A percentile compares a stretch with the other conserved stretches of the same genome.
Conservation (phyloP, 768 basidiomycete species). For the Hirschioporus abietinus region DNA sequence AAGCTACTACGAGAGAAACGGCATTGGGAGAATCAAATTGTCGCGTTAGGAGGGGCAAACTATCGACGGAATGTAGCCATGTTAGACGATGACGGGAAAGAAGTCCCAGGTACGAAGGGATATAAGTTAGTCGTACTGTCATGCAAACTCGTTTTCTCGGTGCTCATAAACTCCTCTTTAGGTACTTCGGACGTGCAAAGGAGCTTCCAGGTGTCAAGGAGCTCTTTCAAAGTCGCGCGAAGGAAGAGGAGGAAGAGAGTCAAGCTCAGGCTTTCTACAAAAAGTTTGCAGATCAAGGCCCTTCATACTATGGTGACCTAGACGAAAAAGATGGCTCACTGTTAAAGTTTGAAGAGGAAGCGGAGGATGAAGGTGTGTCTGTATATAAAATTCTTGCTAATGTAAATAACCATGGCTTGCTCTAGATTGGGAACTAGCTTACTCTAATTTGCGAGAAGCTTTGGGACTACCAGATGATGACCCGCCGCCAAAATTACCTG, state of each 20-base stretch:
- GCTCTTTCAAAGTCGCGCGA: slow-evolving; percentile 83
- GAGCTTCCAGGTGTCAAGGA: slow-evolving; percentile 94
- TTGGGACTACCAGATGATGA: slow-evolving; percentile 49
- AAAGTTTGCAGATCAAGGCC: slow-evolving; percentile 84
- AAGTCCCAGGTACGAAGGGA: slow-evolving; percentile 94
- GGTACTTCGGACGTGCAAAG: slow-evolving; percentile 96
- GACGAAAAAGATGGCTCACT: slow-evolving; percentile 77
- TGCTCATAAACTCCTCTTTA: slow-evolving; percentile 22
- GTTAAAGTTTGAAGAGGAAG: slow-evolving; percentile 61
- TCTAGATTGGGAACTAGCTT: slow-evolving; percentile 65
- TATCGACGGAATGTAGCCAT: slow-evolving; percentile 91
- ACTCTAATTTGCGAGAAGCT: slow-evolving; percentile 44
- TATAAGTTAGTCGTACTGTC: slow-evolving; percentile 68
- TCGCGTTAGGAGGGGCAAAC: slow-evolving; percentile 93
- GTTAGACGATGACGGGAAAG: slow-evolving; percentile 91
- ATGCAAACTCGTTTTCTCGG: slow-evolving; percentile 6
- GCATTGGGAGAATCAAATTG: slow-evolving; percentile 98
- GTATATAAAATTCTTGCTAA: background rate
- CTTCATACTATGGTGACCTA: slow-evolving; percentile 85
- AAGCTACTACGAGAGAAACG: slow-evolving; percentile 90
- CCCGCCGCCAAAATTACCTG: slow-evolving; percentile 48
- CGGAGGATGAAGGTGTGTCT: slow-evolving; percentile 67
- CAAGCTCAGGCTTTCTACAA: slow-evolving; percentile 70
- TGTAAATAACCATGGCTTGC: background rate
- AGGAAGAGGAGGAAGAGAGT: slow-evolving; percentile 87